These are phyloP conservation scores for Bacterosira constricta DNA, from an alignment of 108 stramenopile genomes.

Conservation along the genomic window DNA sequence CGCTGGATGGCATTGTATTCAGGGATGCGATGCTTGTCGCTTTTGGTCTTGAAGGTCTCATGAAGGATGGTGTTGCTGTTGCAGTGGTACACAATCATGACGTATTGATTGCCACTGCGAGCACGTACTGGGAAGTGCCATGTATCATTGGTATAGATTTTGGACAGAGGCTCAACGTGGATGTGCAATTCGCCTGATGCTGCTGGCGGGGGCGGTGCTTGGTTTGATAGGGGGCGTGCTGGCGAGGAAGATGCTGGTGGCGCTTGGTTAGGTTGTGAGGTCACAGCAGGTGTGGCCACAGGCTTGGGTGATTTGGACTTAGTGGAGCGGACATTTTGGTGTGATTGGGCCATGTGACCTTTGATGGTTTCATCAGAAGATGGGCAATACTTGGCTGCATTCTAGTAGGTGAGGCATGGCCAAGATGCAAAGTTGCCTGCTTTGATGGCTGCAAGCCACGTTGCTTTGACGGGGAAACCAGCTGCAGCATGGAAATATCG, in stretches of 20 bases:
- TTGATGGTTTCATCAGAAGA: not conserved
- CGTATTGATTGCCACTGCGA: not conserved
- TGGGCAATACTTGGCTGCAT: slow-evolving; percentile 16
- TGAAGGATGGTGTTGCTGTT: not conserved
- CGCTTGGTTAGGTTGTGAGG: not conserved
- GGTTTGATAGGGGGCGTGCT: slow-evolving; percentile 6
- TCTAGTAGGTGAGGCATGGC: slow-evolving; percentile 14
- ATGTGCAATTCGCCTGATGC: not conserved
- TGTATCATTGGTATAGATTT: not conserved
- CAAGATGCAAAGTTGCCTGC: slow-evolving; percentile 17
- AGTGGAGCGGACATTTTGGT: slow-evolving; percentile 13
- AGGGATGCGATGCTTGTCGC: not conserved
- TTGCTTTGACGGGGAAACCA: slow-evolving; percentile 18
- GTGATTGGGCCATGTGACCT: slow-evolving; percentile 6
- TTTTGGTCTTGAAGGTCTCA: not conserved
- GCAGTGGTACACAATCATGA: not conserved
- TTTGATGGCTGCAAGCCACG: slow-evolving; percentile 25
- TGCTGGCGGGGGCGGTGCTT: not conserved
- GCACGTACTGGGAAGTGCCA: not conserved
- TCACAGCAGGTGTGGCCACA: not conserved
- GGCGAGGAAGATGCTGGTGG: not conserved
- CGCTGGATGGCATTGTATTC: not conserved
- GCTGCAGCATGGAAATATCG: slow-evolving; percentile 8
- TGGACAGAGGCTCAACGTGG: not conserved
- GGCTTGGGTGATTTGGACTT: slow-evolving; percentile 7